Evolutionary conservation across 2,329 filamentous ascomycete genomes (phyloP).

Genomic region (Paecilomyces formosus): DNA sequence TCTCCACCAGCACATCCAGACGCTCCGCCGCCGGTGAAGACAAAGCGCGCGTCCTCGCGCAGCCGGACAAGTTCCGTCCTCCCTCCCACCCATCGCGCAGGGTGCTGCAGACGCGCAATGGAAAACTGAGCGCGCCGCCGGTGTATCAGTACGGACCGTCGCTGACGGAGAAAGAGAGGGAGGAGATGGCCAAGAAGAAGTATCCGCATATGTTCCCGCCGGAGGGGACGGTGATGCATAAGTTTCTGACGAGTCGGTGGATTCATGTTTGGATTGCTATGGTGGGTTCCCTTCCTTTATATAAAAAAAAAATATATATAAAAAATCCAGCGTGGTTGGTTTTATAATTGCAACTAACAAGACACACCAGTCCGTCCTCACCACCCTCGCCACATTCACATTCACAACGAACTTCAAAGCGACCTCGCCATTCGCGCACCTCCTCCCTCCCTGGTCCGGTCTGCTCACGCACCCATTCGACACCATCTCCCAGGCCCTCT

Average conservation of each 20-base stretch:
- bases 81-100: constrained; percentile 78
- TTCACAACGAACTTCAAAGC: constrained; percentile 71
- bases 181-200: constrained; percentile 58
- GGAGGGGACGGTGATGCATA: constrained; percentile 71
- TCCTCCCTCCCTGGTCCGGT: constrained; percentile 65
- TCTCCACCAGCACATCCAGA: background rate
- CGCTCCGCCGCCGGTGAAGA: constrained; percentile 13
- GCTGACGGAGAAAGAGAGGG: constrained; percentile 57
- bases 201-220: constrained; percentile 90
- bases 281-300: constrained; percentile 48
- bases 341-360: too few species aligned
- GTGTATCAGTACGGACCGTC: constrained; percentile 66
- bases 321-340: too few species aligned
- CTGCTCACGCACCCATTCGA: constrained; percentile 63
- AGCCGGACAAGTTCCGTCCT: constrained; percentile 83
- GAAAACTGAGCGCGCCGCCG: constrained; percentile 32
- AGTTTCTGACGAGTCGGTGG: constrained; percentile 68
- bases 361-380: constrained; percentile 53
- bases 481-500: constrained; percentile 57
- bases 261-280: constrained; percentile 80
- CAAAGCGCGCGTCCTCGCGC: constrained; percentile 67
- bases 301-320: too few species aligned
- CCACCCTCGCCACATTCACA: constrained; percentile 62
- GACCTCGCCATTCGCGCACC: constrained; percentile 70
- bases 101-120: constrained; percentile 41